Percentiles rank a stretch among this genome's conserved stretches.
These are phyloP conservation scores for Litsea cubeba DNA, from an alignment of 164 flowering plant species.

Conservation along the genomic window DNA sequence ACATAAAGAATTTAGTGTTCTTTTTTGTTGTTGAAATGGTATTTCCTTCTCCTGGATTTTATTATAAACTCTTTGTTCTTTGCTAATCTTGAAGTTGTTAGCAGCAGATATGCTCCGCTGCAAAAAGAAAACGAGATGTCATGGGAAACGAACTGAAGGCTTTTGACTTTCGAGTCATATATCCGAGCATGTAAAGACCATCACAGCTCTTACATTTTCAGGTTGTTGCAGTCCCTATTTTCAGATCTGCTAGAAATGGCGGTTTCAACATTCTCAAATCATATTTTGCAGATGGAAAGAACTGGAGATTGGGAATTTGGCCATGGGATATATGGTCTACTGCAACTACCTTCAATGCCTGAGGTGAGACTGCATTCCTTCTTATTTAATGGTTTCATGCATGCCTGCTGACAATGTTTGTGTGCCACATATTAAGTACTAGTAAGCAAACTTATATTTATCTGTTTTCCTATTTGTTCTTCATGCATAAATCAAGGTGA, in stretches of 20 bases:
- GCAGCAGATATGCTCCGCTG: constrained; percentile 71
- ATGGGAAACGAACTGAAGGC: constrained; percentile 90
- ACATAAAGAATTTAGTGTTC: too few relatives aligned
- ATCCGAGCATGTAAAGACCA: constrained; percentile 96
- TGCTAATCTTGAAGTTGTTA: not conserved
- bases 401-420: constrained; percentile 58
- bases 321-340: constrained; percentile 87
- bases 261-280: not conserved
- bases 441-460: constrained; percentile 37
- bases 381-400: constrained; percentile 70
- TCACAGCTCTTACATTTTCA: constrained; percentile 86
- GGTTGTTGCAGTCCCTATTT: constrained; percentile 31
- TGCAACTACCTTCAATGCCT: constrained; percentile 79
- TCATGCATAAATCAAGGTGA: not conserved
- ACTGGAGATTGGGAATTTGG: constrained; percentile 85
- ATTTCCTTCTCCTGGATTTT: not conserved
- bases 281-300: constrained; percentile 73
- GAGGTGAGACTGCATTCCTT: constrained; percentile 73
- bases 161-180: constrained; percentile 54
- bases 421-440: constrained; percentile 66
- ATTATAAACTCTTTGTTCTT: not conserved
- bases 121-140: constrained; percentile 79
- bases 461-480: not conserved
- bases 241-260: not conserved
- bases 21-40: not conserved